These are phyloP conservation scores for Hypocrella siamensis DNA, from an alignment of 2,329 filamentous ascomycete genomes.

Conservation along the genomic window DNA sequence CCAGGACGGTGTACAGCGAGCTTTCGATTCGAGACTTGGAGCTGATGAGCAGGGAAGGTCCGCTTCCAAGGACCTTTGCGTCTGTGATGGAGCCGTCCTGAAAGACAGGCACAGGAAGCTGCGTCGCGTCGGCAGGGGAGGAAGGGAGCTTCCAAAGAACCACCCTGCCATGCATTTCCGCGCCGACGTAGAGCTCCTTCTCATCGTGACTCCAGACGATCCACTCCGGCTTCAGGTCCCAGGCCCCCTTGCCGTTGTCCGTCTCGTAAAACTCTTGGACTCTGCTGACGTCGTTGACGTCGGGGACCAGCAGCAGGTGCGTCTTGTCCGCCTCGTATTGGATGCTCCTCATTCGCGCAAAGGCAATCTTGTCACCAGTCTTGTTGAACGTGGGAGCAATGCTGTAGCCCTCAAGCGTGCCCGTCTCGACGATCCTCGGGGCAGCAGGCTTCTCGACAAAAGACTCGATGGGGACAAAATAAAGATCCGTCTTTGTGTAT, in stretches of 20 bases:
- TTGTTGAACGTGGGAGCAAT: conserved; percentile 57
- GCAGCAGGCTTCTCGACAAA: conserved; percentile 39
- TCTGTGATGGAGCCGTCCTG: conserved; percentile 37
- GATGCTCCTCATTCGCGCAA: conserved; percentile 60
- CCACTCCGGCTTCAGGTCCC: conserved; percentile 42
- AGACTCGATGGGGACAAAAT: conserved; percentile 48
- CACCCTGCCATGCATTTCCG: conserved; percentile 51
- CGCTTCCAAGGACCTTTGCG: conserved; percentile 33
- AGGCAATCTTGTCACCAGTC: conserved; percentile 54
- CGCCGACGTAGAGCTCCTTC: conserved; percentile 52
- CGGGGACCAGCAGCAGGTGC: conserved; percentile 46
- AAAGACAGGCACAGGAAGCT: conserved; percentile 33
- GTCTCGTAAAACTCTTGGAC: conserved; percentile 48
- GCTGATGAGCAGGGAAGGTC: conserved; percentile 42
- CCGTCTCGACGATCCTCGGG: conserved; percentile 37
- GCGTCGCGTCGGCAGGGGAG: conserved; percentile 29
- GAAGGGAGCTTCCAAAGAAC: conserved; percentile 48
- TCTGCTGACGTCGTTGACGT: conserved; percentile 40
- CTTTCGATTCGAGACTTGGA: conserved; percentile 58
- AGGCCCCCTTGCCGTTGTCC: conserved; percentile 44
- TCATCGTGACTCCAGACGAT: conserved; percentile 44
- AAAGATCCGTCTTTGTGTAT: conserved; percentile 71
- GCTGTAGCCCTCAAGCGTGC: conserved; percentile 46
- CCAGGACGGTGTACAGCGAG: conserved; percentile 49
- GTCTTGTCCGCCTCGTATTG: conserved; percentile 68